Base-by-base conservation (phyloP, 495 filamentous ascomycete genomes). In the Penicillium fimorum region DNA sequence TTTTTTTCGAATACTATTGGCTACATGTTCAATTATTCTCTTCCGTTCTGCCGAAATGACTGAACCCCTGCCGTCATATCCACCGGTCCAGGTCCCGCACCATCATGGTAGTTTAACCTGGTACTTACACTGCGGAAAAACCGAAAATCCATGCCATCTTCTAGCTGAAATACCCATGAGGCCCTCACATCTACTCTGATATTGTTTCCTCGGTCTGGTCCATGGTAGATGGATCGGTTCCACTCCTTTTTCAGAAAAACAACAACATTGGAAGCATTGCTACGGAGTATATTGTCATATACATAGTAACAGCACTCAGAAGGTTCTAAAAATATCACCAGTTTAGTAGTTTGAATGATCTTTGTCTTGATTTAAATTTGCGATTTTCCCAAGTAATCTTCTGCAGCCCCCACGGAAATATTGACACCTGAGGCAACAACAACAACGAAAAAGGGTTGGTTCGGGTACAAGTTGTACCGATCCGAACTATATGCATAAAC, bases 31-130 rank as follows among this genome's bases (percentile, higher is more conserved):
- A 5, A 22, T 10, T 33, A 15, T 15, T 15, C 45, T 15, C 25
- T 12, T 47, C 47, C 20, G 33, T 50, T 6, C 45, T 47, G 35
- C 59, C 62, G 58, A 48, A n/a, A 24, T 7, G 11, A 12, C 24
- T 47, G 27, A 18, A 20, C 17, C 4, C 32, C 22, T 44, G 55
- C 56, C 56, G 56, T 22, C 11, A 25, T 50, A 60, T 53, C 57
- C 63, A 45, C 55, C 43, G 17, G 27, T 10, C 25, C 15, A 18
- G 18, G 41, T 24, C 17, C 37, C 45, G 33, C 32, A 15, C 24
- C 25, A 24, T 12, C 11, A 41, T 59, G 63, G 63, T 53, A 66
- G 51, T 61, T 61, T 48, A 25, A 37, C 49, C 48, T 43, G 64
- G 64, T 47, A 66, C 42, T 64, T 66, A 11, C n/a, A 13, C 0